Conservation (phyloP, 352 stramenopile genomes). For the Phytopythium cucurbitacearum region DNA sequence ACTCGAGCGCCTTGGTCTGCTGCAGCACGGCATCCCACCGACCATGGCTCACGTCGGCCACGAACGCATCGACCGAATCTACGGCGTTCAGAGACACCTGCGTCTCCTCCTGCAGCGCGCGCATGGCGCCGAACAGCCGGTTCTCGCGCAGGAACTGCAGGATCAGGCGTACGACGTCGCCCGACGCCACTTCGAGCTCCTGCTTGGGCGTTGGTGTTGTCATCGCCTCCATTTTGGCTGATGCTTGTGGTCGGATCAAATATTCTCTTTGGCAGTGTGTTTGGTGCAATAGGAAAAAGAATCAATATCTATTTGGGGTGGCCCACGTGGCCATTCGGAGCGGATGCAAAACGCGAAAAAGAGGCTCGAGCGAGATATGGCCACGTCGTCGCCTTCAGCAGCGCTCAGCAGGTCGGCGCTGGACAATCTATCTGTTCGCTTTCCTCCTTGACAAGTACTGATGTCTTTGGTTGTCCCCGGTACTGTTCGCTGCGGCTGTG, state of each 20-base stretch:
- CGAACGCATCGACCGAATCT: conserved; percentile 79
- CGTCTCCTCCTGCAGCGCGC: conserved; percentile 83
- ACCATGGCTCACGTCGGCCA: conserved; percentile 71
- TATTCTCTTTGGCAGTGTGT: no score
- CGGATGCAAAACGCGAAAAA: not conserved
- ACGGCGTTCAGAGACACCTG: conserved; percentile 87
- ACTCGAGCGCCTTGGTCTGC: conserved; percentile 75
- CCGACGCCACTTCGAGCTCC: conserved; percentile 57
- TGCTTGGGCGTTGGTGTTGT: conserved; percentile 4
- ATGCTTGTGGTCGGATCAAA: not conserved
- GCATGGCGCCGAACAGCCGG: conserved; percentile 76
- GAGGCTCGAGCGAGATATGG: not conserved
- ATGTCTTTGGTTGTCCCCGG: no score
- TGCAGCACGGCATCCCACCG: conserved; percentile 89
- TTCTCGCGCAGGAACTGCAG: conserved; percentile 93
- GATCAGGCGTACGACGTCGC: conserved; percentile 87
- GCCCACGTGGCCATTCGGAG: no score
- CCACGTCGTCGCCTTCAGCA: not conserved
- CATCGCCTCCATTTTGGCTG: not conserved
- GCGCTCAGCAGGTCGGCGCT: conserved; percentile 2
- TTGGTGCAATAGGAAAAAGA: no score
- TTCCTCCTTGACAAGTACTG: no score
- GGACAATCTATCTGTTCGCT: not conserved
- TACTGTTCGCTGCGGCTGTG: not conserved
- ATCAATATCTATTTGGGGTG: no score